Conservation (phyloP, 2,329 filamentous ascomycete genomes). For the Coniochaeta sp. region DNA sequence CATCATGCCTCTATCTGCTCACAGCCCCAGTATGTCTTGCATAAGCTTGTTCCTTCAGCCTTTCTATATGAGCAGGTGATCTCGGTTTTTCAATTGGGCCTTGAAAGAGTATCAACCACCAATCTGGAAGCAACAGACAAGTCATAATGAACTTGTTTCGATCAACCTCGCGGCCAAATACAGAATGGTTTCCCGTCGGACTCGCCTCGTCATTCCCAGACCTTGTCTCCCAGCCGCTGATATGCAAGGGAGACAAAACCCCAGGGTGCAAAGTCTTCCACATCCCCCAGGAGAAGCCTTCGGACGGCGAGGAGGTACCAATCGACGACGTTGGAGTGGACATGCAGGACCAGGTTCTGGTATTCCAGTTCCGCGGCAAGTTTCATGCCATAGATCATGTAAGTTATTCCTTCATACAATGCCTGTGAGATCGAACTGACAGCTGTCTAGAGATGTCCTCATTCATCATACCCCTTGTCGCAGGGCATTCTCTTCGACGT, state of each 20-base stretch:
- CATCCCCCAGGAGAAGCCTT: conserved; percentile 32
- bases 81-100: no score
- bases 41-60: no score
- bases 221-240: conserved; percentile 31
- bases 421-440: neutral
- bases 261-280: conserved; percentile 55
- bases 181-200: conserved; percentile 49
- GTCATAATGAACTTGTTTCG: conserved; percentile 18
- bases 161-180: conserved; percentile 15
- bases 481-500: conserved; percentile 60
- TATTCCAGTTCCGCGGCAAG: conserved; percentile 57
- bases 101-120: no score
- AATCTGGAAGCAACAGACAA: no score
- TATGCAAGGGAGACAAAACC: conserved; percentile 30
- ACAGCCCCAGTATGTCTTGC: no score
- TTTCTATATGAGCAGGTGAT: no score
- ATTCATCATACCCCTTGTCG: conserved; percentile 59
- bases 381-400: conserved; percentile 66
- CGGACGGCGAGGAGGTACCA: conserved; percentile 28
- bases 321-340: conserved; percentile 24
- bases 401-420: conserved; percentile 20
- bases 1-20: no score
- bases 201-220: conserved; percentile 48
- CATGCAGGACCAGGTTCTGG: conserved; percentile 53
- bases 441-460: conserved; percentile 52